Conservation (phyloP, 176 grass and related monocot genomes). For the Avena eriantha region DNA sequence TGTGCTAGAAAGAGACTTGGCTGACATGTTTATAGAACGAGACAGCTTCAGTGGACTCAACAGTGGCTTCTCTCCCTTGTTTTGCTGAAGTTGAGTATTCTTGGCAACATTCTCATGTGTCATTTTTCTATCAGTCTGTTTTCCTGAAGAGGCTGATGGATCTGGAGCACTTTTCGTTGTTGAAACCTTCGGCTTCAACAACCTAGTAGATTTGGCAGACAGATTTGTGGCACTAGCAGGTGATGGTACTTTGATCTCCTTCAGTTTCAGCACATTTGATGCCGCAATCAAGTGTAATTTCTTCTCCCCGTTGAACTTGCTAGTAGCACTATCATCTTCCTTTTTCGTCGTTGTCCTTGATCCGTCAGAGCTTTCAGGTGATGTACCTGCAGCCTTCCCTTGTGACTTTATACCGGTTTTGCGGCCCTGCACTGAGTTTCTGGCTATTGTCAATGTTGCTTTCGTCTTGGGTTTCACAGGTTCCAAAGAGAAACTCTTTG, state of each 20-base stretch:
- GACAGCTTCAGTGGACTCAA: constrained; percentile 48
- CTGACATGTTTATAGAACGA: constrained; percentile 45
- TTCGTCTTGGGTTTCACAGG: constrained; percentile 32
- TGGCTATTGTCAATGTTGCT: neutral
- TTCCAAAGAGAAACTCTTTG: neutral
- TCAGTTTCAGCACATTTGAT: constrained; percentile 40
- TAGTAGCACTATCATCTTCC: constrained; percentile 34
- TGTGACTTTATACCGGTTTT: constrained; percentile 28
- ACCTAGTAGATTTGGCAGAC: constrained; percentile 22
- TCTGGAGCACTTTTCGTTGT: neutral
- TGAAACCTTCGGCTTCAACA: constrained; percentile 13
- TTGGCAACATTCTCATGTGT: constrained; percentile 35
- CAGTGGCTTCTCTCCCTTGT: constrained; percentile 29
- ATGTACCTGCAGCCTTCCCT: constrained; percentile 20
- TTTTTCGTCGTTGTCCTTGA: constrained; percentile 31
- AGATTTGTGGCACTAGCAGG: constrained; percentile 1
- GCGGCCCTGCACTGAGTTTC: constrained; percentile 1
- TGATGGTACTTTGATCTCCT: constrained; percentile 39
- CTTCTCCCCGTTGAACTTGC: constrained; percentile 35
- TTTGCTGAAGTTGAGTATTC: constrained; percentile 34
- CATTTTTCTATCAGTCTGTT: constrained; percentile 44
- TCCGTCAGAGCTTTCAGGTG: constrained; percentile 36
- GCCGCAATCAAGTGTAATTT: neutral
- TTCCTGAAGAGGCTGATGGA: constrained; percentile 35
- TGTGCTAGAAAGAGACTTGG: constrained; percentile 42